These are phyloP conservation scores for Diaporthe velutina DNA, from an alignment of 2,329 filamentous ascomycete genomes.

Conservation along the genomic window DNA sequence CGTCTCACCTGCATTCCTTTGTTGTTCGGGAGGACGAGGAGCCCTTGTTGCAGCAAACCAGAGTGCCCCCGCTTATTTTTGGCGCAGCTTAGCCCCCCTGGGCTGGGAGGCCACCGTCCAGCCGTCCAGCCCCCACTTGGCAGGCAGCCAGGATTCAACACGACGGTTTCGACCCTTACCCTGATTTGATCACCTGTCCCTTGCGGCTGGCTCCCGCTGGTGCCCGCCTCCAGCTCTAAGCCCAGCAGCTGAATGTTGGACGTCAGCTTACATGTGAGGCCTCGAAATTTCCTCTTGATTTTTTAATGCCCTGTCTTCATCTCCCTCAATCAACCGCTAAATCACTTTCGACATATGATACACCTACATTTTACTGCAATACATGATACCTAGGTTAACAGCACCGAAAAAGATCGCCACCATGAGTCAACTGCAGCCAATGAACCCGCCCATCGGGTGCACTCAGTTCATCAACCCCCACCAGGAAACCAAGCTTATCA, in stretches of 20 bases:
- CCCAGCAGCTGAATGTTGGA: not conserved
- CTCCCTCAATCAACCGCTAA: not conserved
- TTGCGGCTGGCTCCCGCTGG: constrained; percentile 1
- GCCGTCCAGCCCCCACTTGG: not conserved
- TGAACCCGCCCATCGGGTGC: constrained; percentile 49
- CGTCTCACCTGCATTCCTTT: not conserved
- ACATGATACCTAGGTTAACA: too few relatives aligned
- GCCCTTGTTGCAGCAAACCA: not conserved
- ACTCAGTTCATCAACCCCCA: constrained; percentile 40
- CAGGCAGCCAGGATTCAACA: too few relatives aligned
- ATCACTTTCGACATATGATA: too few relatives aligned
- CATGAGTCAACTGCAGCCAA: constrained; percentile 12
- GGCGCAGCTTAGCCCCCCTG: not conserved
- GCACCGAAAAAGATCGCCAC: not conserved
- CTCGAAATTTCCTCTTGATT: not conserved
- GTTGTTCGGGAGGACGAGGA: not conserved
- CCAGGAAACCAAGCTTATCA: constrained; percentile 62
- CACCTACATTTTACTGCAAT: too few relatives aligned
- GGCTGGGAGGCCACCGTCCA: not conserved
- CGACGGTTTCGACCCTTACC: not conserved
- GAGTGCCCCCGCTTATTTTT: not conserved
- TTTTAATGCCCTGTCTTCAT: not conserved
- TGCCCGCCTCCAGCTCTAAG: too few relatives aligned
- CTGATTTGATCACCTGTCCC: too few relatives aligned
- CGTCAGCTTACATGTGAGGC: constrained; percentile 1